A percentile compares a stretch with the other conserved stretches of the same genome.
phyloP scores from a whole-genome alignment of 2,329 filamentous ascomycete genomes.

The Colletotrichum liriopes region DNA sequence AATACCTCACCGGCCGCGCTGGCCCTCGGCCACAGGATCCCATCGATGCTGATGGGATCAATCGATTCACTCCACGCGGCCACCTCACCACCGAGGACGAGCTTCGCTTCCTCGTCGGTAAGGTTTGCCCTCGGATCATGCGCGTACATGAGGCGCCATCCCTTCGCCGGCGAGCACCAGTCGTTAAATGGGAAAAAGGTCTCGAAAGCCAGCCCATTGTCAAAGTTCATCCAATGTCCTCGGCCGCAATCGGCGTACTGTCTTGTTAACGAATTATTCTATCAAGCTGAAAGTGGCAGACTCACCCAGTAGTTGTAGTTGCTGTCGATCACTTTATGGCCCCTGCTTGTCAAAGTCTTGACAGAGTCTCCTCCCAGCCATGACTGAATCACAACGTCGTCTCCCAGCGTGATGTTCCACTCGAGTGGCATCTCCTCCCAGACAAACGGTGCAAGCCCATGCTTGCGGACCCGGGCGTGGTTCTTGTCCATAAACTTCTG shows the following conservation, averaged over 20 bases:
- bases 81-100: constrained; percentile 86
- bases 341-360: constrained; percentile 70
- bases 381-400: constrained; percentile 82
- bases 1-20: constrained; percentile 83
- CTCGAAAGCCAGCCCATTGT: constrained; percentile 67
- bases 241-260: constrained; percentile 88
- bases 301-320: constrained; percentile 84
- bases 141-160: constrained; percentile 85
- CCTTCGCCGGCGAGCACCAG: constrained; percentile 86
- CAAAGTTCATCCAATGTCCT: constrained; percentile 84
- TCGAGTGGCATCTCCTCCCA: constrained; percentile 90
- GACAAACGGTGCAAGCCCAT: constrained; percentile 80
- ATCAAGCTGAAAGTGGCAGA: constrained; percentile 16
- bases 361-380: constrained; percentile 80
- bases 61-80: constrained; percentile 87
- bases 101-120: constrained; percentile 71
- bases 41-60: constrained; percentile 82
- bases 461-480: constrained; percentile 74
- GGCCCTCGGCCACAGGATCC: constrained; percentile 83
- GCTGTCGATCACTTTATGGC: constrained; percentile 81
- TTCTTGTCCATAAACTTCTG: constrained; percentile 83
- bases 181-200: constrained; percentile 80
- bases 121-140: constrained; percentile 82
- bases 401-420: constrained; percentile 82
- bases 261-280: background rate